Evolutionary conservation across 2,329 filamentous ascomycete genomes (phyloP).

Genomic region (Scytalidium lignicola): DNA sequence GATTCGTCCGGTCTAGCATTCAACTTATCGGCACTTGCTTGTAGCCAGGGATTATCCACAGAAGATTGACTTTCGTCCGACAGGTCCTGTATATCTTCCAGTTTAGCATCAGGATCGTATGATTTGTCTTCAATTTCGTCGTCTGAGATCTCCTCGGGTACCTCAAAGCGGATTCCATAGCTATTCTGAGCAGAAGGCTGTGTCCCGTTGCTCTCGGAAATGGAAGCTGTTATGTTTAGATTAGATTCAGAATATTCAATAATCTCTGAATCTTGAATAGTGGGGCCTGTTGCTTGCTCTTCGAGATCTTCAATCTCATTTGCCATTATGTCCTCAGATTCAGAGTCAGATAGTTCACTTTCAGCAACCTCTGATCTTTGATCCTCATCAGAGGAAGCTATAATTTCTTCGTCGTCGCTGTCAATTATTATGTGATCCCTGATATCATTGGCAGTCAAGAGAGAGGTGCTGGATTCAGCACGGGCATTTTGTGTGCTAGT

Average conservation of each 20-base stretch:
- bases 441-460: background rate
- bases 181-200: background rate
- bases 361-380: background rate
- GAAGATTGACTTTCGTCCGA: background rate
- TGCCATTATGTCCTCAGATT: background rate
- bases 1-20: too few species aligned
- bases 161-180: background rate
- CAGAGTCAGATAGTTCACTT: background rate
- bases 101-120: background rate
- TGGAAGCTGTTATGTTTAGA: constrained; percentile 1
- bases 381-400: background rate
- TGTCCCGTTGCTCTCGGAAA: background rate
- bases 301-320: constrained; percentile 13
- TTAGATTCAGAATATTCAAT: background rate
- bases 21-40: background rate
- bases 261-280: constrained; percentile 19
- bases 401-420: background rate
- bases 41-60: background rate
- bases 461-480: constrained; percentile 1
- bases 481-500: constrained; percentile 2
- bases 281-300: constrained; percentile 23
- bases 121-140: background rate
- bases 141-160: background rate
- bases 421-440: background rate
- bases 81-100: background rate